Evolutionary conservation across 345 rosid genomes (phyloP), one percentile per base, ranked within the genome.

Genomic region (Ceriops tagal): DNA sequence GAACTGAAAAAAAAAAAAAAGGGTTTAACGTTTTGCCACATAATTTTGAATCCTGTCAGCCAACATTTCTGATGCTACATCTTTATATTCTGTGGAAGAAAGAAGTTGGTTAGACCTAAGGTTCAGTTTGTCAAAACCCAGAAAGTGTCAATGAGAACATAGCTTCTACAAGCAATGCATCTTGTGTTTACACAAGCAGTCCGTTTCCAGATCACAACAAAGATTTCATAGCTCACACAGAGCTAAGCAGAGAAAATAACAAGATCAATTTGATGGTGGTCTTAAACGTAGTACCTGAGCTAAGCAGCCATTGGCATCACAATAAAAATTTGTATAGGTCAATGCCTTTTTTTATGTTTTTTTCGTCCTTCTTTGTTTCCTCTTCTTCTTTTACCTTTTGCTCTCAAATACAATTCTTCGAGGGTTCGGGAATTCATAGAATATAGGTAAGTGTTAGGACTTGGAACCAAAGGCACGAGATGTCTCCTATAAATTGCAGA

Each of bases 61-160:
- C 9, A 39, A 39, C 53, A 62, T 47, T 10, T 53, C 32, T 20
- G 37, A 65, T 16, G 13, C 11, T 20, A 58, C 24, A n/a, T 13
- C 28, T 58, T 53, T 34, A 57, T 71, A 46, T 46, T 62, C 15
- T 71, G 32, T 56, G 1, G 22, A 51, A 57, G 30, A 59, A 11
- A 35, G 27, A 8, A 19, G 75, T 49, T 34, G 60, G 72, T 3
- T 83, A 75, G 65, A 74, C 79, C 70, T 73, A 83, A 79, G 74
- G 80, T 68, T 71, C 81, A 49, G 63, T 68, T 5, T 66, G 78
- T 73, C 90, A 79, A 61, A 75, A 83, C 66, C 77, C 65, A 3
- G 80, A 73, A 71, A 53, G 71, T 72, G 76, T 64, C 61, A 43
- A 53, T 74, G 73, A 62, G 70, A 81, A 70, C 58, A 64, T 64